Conservation (phyloP, 108 stramenopile species). For the Seminavis robusta region DNA sequence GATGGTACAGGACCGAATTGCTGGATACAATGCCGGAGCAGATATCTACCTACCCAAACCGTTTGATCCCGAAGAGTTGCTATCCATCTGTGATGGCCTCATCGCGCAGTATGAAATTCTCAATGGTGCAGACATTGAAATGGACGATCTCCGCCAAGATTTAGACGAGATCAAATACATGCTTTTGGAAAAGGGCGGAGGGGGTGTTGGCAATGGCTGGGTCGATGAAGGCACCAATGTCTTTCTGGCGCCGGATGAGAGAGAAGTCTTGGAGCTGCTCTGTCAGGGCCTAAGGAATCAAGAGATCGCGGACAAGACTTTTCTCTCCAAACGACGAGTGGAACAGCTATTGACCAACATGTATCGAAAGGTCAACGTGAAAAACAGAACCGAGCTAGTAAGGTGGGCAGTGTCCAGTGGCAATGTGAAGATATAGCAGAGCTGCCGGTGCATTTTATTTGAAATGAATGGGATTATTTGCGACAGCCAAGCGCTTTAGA, state of each 20-base stretch:
- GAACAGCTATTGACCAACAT: constrained; percentile 57
- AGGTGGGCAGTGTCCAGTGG: constrained; percentile 62
- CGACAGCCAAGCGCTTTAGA: too few relatives aligned
- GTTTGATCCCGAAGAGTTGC: constrained; percentile 80
- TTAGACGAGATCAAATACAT: constrained; percentile 61
- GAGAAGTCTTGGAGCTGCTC: constrained; percentile 48
- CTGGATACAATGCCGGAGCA: constrained; percentile 75
- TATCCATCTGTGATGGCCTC: constrained; percentile 64
- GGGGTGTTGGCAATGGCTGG: constrained; percentile 37
- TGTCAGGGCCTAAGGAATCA: constrained; percentile 57
- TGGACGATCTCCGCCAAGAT: constrained; percentile 57
- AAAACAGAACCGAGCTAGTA: constrained; percentile 67
- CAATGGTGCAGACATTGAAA: constrained; percentile 8
- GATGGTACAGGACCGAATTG: constrained; percentile 68
- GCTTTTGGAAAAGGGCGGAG: constrained; percentile 39
- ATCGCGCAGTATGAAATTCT: constrained; percentile 28
- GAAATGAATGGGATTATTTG: too few relatives aligned
- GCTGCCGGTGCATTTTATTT: too few relatives aligned
- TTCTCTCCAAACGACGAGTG: constrained; percentile 33
- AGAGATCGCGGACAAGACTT: constrained; percentile 56
- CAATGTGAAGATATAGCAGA: constrained; percentile 24
- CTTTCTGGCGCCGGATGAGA: constrained; percentile 49
- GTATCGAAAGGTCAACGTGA: constrained; percentile 58
- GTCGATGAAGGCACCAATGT: constrained; percentile 31
- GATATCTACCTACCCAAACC: constrained; percentile 88